Evolutionary conservation across 192 early-diverging fungal genomes (phyloP).

Genomic region (Coemansia sp.): DNA sequence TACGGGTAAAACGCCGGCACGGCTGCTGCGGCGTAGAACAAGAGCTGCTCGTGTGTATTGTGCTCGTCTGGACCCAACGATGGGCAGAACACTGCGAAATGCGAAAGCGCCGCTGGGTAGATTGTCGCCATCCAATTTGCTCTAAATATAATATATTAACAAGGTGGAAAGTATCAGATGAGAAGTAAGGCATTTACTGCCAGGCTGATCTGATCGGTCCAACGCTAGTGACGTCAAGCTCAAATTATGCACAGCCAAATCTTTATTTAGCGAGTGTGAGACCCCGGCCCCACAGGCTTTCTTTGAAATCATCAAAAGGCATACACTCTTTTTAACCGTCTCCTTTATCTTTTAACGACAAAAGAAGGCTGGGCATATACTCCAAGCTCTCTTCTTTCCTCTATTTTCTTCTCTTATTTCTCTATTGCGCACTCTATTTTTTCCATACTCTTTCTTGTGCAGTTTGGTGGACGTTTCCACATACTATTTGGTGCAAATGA

Average conservation of each 20-base stretch:
- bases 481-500: conserved; percentile 11
- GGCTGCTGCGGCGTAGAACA: conserved; percentile 67
- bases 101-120: conserved; percentile 57
- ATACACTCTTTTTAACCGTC: background rate
- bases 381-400: background rate
- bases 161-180: background rate
- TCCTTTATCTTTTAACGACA: too few species aligned
- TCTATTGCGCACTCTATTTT: background rate
- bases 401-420: conserved; percentile 3
- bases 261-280: too few species aligned
- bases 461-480: background rate
- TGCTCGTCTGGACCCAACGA: conserved; percentile 66
- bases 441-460: background rate
- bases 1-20: conserved; percentile 42
- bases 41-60: conserved; percentile 70
- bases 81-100: conserved; percentile 77
- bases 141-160: background rate
- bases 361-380: too few species aligned
- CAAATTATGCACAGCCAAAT: too few species aligned
- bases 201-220: too few species aligned
- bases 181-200: too few species aligned
- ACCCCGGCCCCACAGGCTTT: background rate
- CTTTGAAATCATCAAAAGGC: background rate
- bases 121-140: conserved; percentile 23
- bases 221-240: too few species aligned